Evolutionary conservation across 495 filamentous ascomycete species (phyloP).

Genomic region (Tuber magnatum): DNA sequence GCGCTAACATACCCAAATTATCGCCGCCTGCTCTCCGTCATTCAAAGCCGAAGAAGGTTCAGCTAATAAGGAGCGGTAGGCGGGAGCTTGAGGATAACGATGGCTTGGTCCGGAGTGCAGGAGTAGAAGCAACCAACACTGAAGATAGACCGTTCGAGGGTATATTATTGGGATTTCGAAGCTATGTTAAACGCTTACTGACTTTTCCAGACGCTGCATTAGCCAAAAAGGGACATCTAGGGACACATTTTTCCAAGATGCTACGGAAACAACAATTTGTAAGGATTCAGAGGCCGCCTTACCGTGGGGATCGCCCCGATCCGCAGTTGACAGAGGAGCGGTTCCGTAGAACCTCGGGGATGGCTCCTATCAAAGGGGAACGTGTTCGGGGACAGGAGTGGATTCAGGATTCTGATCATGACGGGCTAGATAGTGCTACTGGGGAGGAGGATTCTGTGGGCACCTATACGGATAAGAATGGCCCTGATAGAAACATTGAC

Average conservation of each 20-base stretch:
- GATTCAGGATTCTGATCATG: neutral
- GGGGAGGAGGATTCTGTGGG: neutral
- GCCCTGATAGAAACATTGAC: conserved; percentile 14
- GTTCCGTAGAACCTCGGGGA: neutral
- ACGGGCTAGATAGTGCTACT: neutral
- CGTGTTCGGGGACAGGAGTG: neutral
- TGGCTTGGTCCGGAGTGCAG: neutral
- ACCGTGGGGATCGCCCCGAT: neutral
- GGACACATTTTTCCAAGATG: neutral
- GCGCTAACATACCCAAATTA: neutral
- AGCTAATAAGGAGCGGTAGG: neutral
- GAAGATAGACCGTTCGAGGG: neutral
- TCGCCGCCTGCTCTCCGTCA: neutral
- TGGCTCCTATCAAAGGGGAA: neutral
- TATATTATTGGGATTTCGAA: neutral
- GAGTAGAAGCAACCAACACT: neutral
- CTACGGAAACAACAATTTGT: neutral
- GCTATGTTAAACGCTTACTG: neutral
- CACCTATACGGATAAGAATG: neutral
- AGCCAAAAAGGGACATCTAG: neutral
- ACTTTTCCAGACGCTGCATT: neutral
- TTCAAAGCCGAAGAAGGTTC: neutral
- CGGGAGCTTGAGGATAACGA: neutral
- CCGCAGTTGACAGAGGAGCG: neutral
- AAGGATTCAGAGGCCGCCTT: neutral